Percentiles rank a stretch among this genome's conserved stretches.
Conservation (phyloP, 352 stramenopile species). For the Pythium catenulatum region DNA sequence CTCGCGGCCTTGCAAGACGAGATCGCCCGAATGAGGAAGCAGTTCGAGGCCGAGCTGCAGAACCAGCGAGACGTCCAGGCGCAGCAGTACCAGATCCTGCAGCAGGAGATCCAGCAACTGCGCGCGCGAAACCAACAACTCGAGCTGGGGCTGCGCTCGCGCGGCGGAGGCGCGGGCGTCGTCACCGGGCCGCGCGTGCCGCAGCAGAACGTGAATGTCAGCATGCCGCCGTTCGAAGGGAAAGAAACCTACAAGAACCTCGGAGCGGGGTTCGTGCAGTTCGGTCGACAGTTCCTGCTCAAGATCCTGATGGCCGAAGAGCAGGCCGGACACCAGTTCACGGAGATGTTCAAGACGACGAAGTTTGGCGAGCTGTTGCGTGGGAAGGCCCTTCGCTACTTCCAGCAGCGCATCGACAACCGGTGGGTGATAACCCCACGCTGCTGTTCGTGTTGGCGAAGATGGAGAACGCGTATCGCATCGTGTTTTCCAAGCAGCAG, state of each 20-base stretch:
- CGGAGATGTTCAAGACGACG: constrained; percentile 2
- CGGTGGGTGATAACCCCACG: not conserved
- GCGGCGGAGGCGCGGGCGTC: no score
- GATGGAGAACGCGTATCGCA: constrained; percentile 1
- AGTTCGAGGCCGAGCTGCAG: no score
- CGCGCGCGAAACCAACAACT: no score
- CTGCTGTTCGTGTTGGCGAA: not conserved
- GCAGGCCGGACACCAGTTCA: not conserved
- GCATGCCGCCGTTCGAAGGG: constrained; percentile 9
- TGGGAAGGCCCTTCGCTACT: not conserved
- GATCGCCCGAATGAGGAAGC: no score
- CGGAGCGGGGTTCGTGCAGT: not conserved
- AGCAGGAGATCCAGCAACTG: no score
- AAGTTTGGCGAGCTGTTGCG: not conserved
- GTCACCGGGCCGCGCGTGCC: no score
- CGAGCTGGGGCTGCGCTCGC: no score
- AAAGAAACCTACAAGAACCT: constrained; percentile 15
- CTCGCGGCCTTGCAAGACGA: no score
- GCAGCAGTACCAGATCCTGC: no score
- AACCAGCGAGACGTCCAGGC: no score
- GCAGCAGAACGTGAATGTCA: no score
- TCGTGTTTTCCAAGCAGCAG: not conserved
- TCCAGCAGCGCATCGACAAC: not conserved
- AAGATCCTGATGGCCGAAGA: not conserved
- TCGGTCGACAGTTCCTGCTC: not conserved